A percentile compares a stretch with the other conserved stretches of the same genome.
These are phyloP conservation scores for Sporisorium reilianum DNA, from an alignment of 1,284 basidiomycete species.

Conservation along the genomic window DNA sequence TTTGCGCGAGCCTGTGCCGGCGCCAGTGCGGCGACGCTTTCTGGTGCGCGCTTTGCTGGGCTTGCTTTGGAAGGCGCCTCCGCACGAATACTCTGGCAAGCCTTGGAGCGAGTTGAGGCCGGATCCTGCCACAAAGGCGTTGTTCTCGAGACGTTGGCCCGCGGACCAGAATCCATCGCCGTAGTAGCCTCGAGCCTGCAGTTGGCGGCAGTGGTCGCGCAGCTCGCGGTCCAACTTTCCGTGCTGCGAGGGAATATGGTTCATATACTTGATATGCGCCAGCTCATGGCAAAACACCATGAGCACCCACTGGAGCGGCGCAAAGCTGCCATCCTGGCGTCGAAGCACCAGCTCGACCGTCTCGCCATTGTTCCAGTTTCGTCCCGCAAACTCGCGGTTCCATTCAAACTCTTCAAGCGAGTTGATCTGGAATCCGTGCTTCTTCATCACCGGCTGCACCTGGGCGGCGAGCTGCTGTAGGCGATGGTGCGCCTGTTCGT, in stretches of 20 bases:
- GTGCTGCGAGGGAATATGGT: constrained; percentile 57
- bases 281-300: constrained; percentile 61
- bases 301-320: constrained; percentile 52
- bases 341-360: constrained; percentile 57
- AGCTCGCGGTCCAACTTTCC: constrained; percentile 54
- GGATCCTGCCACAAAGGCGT: constrained; percentile 39
- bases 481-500: constrained; percentile 40
- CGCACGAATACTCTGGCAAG: constrained; percentile 56
- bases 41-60: constrained; percentile 21
- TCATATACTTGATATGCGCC: constrained; percentile 62
- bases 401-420: constrained; percentile 58
- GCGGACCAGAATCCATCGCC: constrained; percentile 63
- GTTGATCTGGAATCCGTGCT: constrained; percentile 58
- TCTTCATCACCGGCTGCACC: constrained; percentile 60
- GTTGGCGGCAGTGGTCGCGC: constrained; percentile 34
- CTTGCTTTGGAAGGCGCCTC: constrained; percentile 50
- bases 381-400: constrained; percentile 59
- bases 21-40: constrained; percentile 22
- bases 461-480: constrained; percentile 55
- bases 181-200: constrained; percentile 56
- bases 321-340: constrained; percentile 46
- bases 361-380: constrained; percentile 63
- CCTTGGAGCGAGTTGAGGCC: constrained; percentile 42
- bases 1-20: constrained; percentile 18
- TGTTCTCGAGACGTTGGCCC: constrained; percentile 47